These are phyloP conservation scores for Zygoascus tannicola DNA, from an alignment of 805 yeast genomes.

Conservation along the genomic window DNA sequence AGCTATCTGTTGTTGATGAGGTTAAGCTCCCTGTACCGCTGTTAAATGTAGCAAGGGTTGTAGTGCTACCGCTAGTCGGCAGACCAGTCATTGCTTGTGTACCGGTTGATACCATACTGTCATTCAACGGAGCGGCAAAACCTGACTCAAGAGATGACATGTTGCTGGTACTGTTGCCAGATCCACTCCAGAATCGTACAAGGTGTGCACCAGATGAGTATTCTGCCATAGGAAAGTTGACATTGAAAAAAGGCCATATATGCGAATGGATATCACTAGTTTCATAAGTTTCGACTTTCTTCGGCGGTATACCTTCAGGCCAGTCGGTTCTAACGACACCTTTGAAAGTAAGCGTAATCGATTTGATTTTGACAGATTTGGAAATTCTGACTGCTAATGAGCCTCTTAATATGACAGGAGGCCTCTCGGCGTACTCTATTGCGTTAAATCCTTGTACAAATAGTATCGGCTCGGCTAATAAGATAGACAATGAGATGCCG, in stretches of 20 bases:
- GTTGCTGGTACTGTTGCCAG: background rate
- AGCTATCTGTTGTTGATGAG: background rate
- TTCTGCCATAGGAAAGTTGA: constrained; percentile 31
- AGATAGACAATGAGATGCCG: constrained; percentile 59
- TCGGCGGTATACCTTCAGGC: constrained; percentile 98
- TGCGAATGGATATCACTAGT: constrained; percentile 59
- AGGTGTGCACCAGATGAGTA: constrained; percentile 38
- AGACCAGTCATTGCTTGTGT: background rate
- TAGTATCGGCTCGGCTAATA: constrained; percentile 70
- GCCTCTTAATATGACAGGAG: constrained; percentile 60
- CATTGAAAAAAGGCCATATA: constrained; percentile 80
- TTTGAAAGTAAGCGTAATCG: constrained; percentile 49
- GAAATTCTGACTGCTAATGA: constrained; percentile 57
- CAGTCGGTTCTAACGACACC: constrained; percentile 77
- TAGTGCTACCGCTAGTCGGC: background rate
- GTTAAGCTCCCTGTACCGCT: background rate
- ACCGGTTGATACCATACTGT: background rate
- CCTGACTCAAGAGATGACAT: background rate
- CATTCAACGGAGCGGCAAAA: background rate
- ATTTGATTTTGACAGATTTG: constrained; percentile 64
- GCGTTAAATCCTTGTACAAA: constrained; percentile 76
- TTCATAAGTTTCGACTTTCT: constrained; percentile 58
- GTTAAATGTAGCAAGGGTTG: background rate
- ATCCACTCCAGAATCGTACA: constrained; percentile 14
- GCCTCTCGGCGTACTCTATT: constrained; percentile 34